Evolutionary conservation across 106 monocot genomes (phyloP).

Genomic region (Apostasia shenzhenica): DNA sequence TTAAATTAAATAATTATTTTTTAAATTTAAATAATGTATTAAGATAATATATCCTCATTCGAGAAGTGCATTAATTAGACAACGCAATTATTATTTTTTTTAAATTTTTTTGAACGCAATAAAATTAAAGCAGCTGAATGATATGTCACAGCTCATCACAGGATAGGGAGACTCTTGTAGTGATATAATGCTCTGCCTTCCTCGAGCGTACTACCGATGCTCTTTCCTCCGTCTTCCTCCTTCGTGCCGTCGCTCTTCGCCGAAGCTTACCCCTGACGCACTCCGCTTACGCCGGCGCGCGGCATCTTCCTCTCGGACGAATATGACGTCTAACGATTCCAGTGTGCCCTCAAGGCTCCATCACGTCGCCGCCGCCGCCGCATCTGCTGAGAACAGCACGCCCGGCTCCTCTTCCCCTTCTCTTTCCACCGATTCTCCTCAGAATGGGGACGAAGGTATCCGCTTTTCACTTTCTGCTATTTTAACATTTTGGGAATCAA

Average conservation of each 20-base stretch:
- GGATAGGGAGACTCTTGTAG: too few species aligned
- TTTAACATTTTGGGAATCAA: background rate
- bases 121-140: too few species aligned
- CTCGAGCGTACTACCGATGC: constrained; percentile 27
- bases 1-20: too few species aligned
- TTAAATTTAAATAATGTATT: too few species aligned
- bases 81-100: too few species aligned
- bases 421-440: background rate
- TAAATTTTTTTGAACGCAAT: too few species aligned
- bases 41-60: too few species aligned
- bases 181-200: constrained; percentile 18
- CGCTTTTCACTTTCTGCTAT: background rate
- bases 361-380: constrained; percentile 21
- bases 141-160: too few species aligned
- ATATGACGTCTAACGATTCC: background rate
- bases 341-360: constrained; percentile 12
- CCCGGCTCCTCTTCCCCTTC: constrained; percentile 8
- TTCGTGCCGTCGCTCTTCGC: background rate
- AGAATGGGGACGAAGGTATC: constrained; percentile 21
- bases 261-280: constrained; percentile 6
- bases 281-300: constrained; percentile 17
- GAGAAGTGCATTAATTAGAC: too few species aligned
- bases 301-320: background rate
- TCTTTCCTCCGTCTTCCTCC: constrained; percentile 12
- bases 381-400: constrained; percentile 20